A percentile compares a stretch with the other conserved stretches of the same genome.
phyloP scores from a whole-genome alignment of 2,329 filamentous ascomycete species.

The Penicillium brevicompactum region DNA sequence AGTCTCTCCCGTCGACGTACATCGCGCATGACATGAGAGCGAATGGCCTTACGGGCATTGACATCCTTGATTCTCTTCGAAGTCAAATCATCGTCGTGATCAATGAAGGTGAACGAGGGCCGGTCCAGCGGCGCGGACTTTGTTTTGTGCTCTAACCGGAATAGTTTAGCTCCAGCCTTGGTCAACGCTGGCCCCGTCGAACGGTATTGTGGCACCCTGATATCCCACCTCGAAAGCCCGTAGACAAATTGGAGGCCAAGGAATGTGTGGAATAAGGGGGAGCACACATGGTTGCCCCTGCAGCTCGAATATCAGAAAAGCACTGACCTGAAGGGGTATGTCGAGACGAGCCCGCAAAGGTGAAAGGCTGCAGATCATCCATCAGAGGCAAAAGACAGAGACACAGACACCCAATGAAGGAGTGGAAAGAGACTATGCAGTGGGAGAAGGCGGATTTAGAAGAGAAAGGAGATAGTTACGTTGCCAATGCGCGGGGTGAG shows the following conservation, averaged over 20 bases:
- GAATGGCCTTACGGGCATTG: conserved; percentile 43
- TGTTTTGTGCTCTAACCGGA: conserved; percentile 21
- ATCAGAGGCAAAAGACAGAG: conserved; percentile 18
- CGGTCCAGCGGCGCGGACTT: conserved; percentile 27
- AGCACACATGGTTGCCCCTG: no score
- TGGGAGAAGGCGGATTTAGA: conserved; percentile 20
- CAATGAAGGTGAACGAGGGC: conserved; percentile 45
- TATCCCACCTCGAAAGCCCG: neutral
- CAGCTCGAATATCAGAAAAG: conserved; percentile 3
- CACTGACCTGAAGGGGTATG: conserved; percentile 31
- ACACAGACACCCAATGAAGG: conserved; percentile 15
- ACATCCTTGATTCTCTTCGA: conserved; percentile 43
- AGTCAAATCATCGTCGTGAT: conserved; percentile 42
- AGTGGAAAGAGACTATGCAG: conserved; percentile 6
- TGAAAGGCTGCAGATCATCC: conserved; percentile 25
- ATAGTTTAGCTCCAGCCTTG: conserved; percentile 1
- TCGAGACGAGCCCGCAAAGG: conserved; percentile 15
- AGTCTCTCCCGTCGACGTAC: conserved; percentile 44
- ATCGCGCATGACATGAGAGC: conserved; percentile 48
- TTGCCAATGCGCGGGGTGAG: conserved; percentile 22
- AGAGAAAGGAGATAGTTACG: conserved; percentile 23
- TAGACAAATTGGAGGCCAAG: conserved; percentile 8
- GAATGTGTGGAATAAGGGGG: neutral
- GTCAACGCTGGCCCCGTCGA: neutral
- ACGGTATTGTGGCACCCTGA: neutral